These are phyloP conservation scores for Sporothrix dimorphospora DNA, from an alignment of 2,329 filamentous ascomycete species.

Conservation along the genomic window DNA sequence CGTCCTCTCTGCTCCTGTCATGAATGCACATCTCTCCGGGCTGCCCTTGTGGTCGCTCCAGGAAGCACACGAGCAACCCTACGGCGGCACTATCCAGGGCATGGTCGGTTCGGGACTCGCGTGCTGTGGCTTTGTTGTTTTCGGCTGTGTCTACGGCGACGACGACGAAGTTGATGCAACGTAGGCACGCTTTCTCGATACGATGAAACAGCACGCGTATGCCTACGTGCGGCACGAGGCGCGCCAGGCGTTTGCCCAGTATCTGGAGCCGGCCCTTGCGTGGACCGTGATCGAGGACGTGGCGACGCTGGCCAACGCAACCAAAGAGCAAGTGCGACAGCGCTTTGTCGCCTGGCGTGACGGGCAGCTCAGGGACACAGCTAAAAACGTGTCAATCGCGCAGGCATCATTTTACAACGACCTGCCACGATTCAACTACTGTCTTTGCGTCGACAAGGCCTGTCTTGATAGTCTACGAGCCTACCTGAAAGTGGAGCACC, in stretches of 20 bases:
- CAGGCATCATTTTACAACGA: background rate
- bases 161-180: no score
- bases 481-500: background rate
- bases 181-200: no score
- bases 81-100: no score
- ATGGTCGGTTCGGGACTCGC: no score
- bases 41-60: no score
- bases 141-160: no score
- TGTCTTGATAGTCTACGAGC: background rate
- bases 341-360: background rate
- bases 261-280: background rate
- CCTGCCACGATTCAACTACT: background rate
- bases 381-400: background rate
- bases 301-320: background rate
- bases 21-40: no score
- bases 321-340: background rate
- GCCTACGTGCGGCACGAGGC: background rate
- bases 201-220: background rate
- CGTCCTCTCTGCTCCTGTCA: no score
- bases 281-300: background rate
- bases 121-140: no score
- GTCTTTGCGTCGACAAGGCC: background rate
- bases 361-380: background rate
- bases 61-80: no score
- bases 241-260: background rate